Evolutionary conservation across 352 stramenopile genomes (phyloP), one percentile per base, ranked within the genome.

Genomic region (Thalassiosira hispida): DNA sequence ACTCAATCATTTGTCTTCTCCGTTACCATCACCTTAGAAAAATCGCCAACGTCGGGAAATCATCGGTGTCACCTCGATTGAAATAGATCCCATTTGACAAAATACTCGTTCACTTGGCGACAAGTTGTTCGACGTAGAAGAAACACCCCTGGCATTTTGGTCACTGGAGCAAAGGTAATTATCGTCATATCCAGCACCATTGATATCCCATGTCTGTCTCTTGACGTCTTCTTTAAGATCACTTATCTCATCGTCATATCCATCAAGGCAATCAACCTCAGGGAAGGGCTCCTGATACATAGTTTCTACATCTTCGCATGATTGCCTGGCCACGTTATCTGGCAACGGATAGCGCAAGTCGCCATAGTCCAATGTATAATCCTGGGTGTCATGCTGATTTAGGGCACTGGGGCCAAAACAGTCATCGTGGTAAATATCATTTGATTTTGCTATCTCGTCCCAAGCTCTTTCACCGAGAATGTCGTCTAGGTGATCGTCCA

Each of bases 21-120:
- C n/a, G n/a, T n/a, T 18, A 61, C 16, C 9, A 29, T n/a, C 31
- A 42, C 5, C 46, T 55, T 20, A 23, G 25, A 12, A 33, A 29
- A 51, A 47, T 20, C 40, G 14, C 18, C 47, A 69, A 20, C 60
- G 60, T 33, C 61, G 70, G 22, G 47, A 65, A 31, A 71, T 35
- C 18, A 81, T 75, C 2, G 73, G 73, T 5, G 64, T 76, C 25
- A 74, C 22, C 31, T 71, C 73, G 20, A 81, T 52, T 14, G 9
- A 25, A 23, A 76, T 55, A 14, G n/a, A 22, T 0, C 73, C 73
- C 18, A 81, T 35, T 11, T 76, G 29, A 67, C 61, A 67, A 56
- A 81, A 81, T 38, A 81, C 44, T 44, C 44, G 40, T 61, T 74
- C 62, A 35, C 71, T 71, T 12, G 8, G 33, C 29, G 40, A 66